A percentile compares a stretch with the other conserved stretches of the same genome.
Evolutionary conservation across 2,329 filamentous ascomycete species (phyloP).

Genomic region (Verticillium alfalfae): DNA sequence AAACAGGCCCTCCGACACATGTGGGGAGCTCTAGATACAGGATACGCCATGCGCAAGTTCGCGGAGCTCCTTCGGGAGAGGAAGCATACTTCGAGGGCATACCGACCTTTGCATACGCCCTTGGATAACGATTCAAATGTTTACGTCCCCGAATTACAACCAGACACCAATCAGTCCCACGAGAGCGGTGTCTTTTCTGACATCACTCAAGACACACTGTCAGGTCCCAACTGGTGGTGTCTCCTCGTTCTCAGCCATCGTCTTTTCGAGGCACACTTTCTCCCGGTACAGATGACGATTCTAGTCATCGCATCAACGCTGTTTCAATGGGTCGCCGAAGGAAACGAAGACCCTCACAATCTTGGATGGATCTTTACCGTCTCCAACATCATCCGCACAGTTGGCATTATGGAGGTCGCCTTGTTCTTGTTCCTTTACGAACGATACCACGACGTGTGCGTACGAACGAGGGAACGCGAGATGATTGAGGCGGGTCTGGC

Average conservation of each 20-base stretch:
- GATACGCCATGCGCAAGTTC: conserved; percentile 55
- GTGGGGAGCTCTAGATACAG: conserved; percentile 69
- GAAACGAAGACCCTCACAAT: conserved; percentile 42
- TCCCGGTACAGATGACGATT: conserved; percentile 63
- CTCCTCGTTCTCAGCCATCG: conserved; percentile 57
- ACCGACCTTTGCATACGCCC: conserved; percentile 50
- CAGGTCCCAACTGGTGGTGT: conserved; percentile 48
- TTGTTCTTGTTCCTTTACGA: conserved; percentile 64
- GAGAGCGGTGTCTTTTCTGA: conserved; percentile 52
- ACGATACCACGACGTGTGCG: conserved; percentile 57
- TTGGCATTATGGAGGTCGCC: conserved; percentile 58
- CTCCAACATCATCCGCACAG: conserved; percentile 54
- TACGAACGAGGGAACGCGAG: conserved; percentile 55
- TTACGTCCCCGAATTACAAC: conserved; percentile 41
- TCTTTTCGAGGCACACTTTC: conserved; percentile 69
- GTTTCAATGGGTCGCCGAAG: conserved; percentile 50
- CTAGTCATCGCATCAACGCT: conserved; percentile 57
- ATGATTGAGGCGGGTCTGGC: conserved; percentile 61
- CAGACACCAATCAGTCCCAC: conserved; percentile 29
- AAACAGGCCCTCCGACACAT: conserved; percentile 69
- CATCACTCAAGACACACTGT: conserved; percentile 44
- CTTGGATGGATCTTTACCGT: conserved; percentile 54
- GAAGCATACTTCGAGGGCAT: conserved; percentile 49
- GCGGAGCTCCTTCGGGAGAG: conserved; percentile 53
- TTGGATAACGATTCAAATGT: conserved; percentile 37